Evolutionary conservation across 345 rosid species (phyloP).

Genomic region (Syzygium grande): DNA sequence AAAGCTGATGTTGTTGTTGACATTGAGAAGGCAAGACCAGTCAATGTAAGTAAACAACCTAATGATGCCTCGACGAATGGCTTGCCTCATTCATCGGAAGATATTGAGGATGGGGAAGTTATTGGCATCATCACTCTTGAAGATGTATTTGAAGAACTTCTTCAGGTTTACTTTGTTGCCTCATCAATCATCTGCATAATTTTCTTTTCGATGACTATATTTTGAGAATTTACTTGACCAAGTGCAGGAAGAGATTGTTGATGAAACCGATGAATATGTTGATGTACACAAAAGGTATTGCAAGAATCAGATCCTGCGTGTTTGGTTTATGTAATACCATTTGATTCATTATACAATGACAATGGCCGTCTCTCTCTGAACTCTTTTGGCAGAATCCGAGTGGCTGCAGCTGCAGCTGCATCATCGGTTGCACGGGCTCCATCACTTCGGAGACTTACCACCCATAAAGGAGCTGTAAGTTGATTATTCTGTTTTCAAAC

Average conservation of each 20-base stretch:
- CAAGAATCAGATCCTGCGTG: neutral
- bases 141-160: constrained; percentile 96
- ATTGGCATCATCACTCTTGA: constrained; percentile 91
- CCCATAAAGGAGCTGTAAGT: constrained; percentile 52
- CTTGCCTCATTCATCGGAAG: constrained; percentile 44
- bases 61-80: constrained; percentile 31
- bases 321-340: neutral
- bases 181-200: neutral
- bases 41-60: constrained; percentile 6
- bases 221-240: neutral
- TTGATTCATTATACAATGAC: neutral
- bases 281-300: constrained; percentile 88
- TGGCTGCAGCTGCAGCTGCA: constrained; percentile 97
- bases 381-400: constrained; percentile 64
- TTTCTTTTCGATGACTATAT: neutral
- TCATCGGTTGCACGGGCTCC: constrained; percentile 84
- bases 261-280: constrained; percentile 94
- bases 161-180: constrained; percentile 36
- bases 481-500: neutral
- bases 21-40: constrained; percentile 41
- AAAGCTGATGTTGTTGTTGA: constrained; percentile 55
- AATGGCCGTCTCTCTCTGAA: neutral
- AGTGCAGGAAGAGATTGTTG: constrained; percentile 88
- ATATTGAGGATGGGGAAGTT: constrained; percentile 88
- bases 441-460: constrained; percentile 62